phyloP scores from a whole-genome alignment of 2,329 filamentous ascomycete species.

The Aspergillaceae sp. region DNA sequence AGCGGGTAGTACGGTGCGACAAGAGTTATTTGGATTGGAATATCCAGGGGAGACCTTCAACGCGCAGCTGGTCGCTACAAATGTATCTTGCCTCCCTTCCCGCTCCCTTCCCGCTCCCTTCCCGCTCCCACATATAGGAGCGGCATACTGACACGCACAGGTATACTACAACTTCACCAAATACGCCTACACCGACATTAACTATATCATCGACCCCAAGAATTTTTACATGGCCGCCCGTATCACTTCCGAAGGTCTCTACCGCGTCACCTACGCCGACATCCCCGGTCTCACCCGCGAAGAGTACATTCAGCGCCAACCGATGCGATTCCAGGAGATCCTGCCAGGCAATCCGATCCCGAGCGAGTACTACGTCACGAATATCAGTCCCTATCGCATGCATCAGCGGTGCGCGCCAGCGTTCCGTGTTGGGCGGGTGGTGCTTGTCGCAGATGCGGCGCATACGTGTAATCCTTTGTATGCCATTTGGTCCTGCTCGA shows the following conservation, averaged over 20 bases:
- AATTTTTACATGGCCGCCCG: slow-evolving; percentile 56
- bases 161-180: slow-evolving; percentile 54
- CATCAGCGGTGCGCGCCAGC: slow-evolving; percentile 52
- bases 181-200: slow-evolving; percentile 23
- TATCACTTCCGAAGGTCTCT: slow-evolving; percentile 52
- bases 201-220: slow-evolving; percentile 54
- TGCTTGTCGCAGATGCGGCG: slow-evolving; percentile 54
- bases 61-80: slow-evolving; percentile 54
- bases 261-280: slow-evolving; percentile 58
- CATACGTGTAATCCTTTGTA: slow-evolving; percentile 49
- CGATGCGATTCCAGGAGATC: slow-evolving; percentile 49
- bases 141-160: slow-evolving; percentile 25
- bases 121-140: not conserved
- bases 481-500: slow-evolving; percentile 6
- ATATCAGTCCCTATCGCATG: slow-evolving; percentile 52
- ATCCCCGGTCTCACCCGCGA: slow-evolving; percentile 44
- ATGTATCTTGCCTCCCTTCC: slow-evolving; percentile 32
- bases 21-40: slow-evolving; percentile 43
- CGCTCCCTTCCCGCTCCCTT: not conserved
- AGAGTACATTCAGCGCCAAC: slow-evolving; percentile 46
- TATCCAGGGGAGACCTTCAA: slow-evolving; percentile 55
- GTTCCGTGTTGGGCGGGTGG: slow-evolving; percentile 50
- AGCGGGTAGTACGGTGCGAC: slow-evolving; percentile 33
- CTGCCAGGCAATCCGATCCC: slow-evolving; percentile 53
- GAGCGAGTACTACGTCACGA: slow-evolving; percentile 48